phyloP scores from a whole-genome alignment of 192 early-diverging fungal species.

The Neocallimastix lanati region DNA sequence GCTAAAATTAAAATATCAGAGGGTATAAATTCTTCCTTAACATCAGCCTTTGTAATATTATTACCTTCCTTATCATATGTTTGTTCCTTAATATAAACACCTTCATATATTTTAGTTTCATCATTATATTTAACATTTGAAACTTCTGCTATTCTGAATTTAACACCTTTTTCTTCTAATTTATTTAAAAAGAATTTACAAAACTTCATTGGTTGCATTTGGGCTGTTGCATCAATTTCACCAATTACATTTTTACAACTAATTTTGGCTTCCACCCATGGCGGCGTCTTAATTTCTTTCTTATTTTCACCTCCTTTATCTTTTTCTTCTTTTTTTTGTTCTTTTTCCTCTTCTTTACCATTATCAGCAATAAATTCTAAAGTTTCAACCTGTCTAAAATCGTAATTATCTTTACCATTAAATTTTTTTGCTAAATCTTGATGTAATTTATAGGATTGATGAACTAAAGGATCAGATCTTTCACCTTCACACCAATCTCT shows the following conservation, averaged over 20 bases:
- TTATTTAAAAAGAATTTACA: not conserved
- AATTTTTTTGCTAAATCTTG: slow-evolving; percentile 13
- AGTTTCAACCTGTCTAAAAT: slow-evolving; percentile 15
- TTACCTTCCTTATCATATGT: not conserved
- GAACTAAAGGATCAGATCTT: slow-evolving; percentile 8
- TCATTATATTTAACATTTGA: not conserved
- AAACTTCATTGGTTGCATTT: not conserved
- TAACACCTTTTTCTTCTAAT: not conserved
- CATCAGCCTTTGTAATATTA: not conserved
- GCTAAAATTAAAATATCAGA: slow-evolving; percentile 15
- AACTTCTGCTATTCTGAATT: not conserved
- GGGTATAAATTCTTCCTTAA: slow-evolving; percentile 2
- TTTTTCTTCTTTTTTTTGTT: slow-evolving; percentile 9
- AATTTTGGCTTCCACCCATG: not conserved
- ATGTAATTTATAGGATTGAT: slow-evolving; percentile 19
- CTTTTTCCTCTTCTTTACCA: slow-evolving; percentile 6
- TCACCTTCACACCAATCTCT: slow-evolving; percentile 18
- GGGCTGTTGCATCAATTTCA: not conserved
- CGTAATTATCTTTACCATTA: slow-evolving; percentile 9
- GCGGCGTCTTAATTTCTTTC: not conserved
- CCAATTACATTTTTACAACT: not conserved
- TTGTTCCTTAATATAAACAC: not conserved
- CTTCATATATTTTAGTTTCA: not conserved
- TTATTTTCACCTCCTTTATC: not conserved
- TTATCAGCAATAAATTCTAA: slow-evolving; percentile 7